Conservation (phyloP, 2,329 filamentous ascomycete genomes). For the Coniella vitis region DNA sequence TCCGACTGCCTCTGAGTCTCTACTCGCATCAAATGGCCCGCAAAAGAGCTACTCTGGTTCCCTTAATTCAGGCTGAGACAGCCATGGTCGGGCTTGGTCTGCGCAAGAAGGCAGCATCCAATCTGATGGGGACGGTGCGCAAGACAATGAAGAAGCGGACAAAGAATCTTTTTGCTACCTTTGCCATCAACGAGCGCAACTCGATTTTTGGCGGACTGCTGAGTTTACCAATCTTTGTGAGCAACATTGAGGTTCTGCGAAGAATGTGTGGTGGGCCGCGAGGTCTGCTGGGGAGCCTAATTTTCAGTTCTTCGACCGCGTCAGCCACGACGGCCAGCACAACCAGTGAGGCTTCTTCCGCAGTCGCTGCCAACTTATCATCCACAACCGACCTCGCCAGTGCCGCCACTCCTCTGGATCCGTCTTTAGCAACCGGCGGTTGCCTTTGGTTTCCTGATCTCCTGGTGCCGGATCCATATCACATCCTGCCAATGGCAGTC, state of each 20-base stretch:
- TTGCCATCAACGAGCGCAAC: constrained; percentile 6
- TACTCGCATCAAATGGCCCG: constrained; percentile 29
- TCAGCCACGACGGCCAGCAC: not conserved
- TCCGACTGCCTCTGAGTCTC: constrained; percentile 40
- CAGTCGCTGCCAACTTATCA: not conserved
- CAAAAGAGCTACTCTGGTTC: constrained; percentile 24
- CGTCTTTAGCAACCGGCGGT: constrained; percentile 41
- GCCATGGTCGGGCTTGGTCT: constrained; percentile 19
- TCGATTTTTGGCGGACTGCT: constrained; percentile 29
- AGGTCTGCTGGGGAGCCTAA: constrained; percentile 29
- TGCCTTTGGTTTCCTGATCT: constrained; percentile 51
- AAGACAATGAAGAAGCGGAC: constrained; percentile 21
- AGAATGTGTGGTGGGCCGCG: constrained; percentile 36
- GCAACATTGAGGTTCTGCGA: constrained; percentile 43
- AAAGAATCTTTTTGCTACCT: constrained; percentile 9
- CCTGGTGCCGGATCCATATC: constrained; percentile 43
- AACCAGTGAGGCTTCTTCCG: not conserved
- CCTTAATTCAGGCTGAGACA: constrained; percentile 30
- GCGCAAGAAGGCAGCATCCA: constrained; percentile 15
- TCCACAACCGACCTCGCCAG: constrained; percentile 20
- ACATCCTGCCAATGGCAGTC: constrained; percentile 37
- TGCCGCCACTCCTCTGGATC: constrained; percentile 15
- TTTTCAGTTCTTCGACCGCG: constrained; percentile 19
- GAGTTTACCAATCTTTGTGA: constrained; percentile 41
- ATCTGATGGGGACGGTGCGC: constrained; percentile 20